These are phyloP conservation scores for Ophiostoma fasciatum DNA, from an alignment of 2,329 filamentous ascomycete species.

Conservation along the genomic window DNA sequence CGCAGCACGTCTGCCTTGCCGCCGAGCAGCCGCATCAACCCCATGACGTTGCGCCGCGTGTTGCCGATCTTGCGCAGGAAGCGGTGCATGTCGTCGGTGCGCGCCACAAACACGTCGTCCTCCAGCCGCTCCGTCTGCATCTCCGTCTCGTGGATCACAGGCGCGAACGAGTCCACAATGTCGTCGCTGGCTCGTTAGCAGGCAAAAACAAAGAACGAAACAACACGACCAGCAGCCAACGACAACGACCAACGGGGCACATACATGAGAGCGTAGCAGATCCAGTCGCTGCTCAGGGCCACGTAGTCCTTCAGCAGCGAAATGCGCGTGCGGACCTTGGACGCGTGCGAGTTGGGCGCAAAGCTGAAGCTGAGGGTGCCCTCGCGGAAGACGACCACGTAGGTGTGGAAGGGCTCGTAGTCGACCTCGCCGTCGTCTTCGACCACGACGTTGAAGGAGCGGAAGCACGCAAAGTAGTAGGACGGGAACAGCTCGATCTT, in stretches of 20 bases:
- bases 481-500: conserved; percentile 96
- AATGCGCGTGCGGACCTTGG: conserved; percentile 82
- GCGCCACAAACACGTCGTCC: conserved; percentile 85
- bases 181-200: conserved; percentile 51
- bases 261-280: conserved; percentile 95
- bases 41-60: conserved; percentile 89
- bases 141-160: conserved; percentile 77
- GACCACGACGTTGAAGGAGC: conserved; percentile 70
- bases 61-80: conserved; percentile 82
- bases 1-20: conserved; percentile 98
- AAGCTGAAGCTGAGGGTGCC: conserved; percentile 94
- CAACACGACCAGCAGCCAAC: background rate
- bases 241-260: conserved; percentile 14
- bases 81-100: conserved; percentile 73
- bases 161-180: conserved; percentile 91
- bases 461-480: conserved; percentile 97
- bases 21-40: conserved; percentile 78
- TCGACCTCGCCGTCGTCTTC: conserved; percentile 68
- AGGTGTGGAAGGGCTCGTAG: conserved; percentile 89
- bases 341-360: conserved; percentile 69
- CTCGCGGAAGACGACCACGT: conserved; percentile 92
- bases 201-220: too few relatives aligned
- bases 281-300: conserved; percentile 90
- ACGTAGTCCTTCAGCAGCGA: conserved; percentile 89
- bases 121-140: conserved; percentile 83